Conservation (phyloP, 108 stramenopile species). For the Mediolabrus comicus region DNA sequence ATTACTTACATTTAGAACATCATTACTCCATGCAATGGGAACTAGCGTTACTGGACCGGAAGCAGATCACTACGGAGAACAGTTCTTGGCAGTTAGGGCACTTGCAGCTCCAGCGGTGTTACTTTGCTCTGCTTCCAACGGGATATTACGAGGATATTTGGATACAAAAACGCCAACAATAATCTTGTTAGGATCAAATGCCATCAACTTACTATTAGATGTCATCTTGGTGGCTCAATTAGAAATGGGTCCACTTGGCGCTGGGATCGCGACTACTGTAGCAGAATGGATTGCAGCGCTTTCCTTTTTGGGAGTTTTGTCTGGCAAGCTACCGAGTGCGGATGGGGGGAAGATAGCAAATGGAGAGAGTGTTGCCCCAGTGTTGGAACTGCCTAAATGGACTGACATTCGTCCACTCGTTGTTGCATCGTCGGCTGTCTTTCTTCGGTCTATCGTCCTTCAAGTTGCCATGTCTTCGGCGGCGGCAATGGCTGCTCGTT, state of each 20-base stretch:
- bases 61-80: slow-evolving; percentile 62
- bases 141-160: slow-evolving; percentile 82
- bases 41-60: slow-evolving; percentile 58
- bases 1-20: slow-evolving; percentile 43
- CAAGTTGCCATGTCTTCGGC: slow-evolving; percentile 74
- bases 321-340: slow-evolving; percentile 64
- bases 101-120: slow-evolving; percentile 82
- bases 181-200: slow-evolving; percentile 68
- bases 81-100: slow-evolving; percentile 66
- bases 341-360: slow-evolving; percentile 19
- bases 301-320: slow-evolving; percentile 66
- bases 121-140: slow-evolving; percentile 75
- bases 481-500: slow-evolving; percentile 77
- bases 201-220: slow-evolving; percentile 74
- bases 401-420: slow-evolving; percentile 64
- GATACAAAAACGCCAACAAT: slow-evolving; percentile 80
- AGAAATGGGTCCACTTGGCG: slow-evolving; percentile 75
- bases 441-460: slow-evolving; percentile 67
- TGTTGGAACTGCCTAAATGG: slow-evolving; percentile 72
- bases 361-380: slow-evolving; percentile 38
- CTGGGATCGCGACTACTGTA: slow-evolving; percentile 83
- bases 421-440: slow-evolving; percentile 77
- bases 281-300: slow-evolving; percentile 83
- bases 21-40: slow-evolving; percentile 74
- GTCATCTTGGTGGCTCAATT: slow-evolving; percentile 56